A percentile compares a stretch with the other conserved stretches of the same genome.
Evolutionary conservation across 257 asterid genomes (phyloP).

Genomic region (Echites panduratus): DNA sequence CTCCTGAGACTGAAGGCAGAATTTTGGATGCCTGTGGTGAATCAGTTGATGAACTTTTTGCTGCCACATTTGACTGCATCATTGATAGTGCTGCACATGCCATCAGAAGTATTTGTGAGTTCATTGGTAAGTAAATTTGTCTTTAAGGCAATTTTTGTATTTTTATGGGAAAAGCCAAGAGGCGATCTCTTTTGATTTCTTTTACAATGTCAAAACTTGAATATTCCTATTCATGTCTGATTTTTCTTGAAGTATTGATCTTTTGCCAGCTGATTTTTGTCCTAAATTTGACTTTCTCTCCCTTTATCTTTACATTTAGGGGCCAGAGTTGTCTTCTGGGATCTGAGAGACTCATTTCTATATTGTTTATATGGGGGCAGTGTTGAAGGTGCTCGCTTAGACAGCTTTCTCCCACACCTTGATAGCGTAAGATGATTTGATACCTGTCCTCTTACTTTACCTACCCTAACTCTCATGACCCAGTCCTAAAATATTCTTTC

Average conservation of each 20-base stretch:
- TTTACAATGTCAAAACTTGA: not conserved
- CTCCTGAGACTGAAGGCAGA: constrained; percentile 38
- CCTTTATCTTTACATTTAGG: constrained; percentile 37
- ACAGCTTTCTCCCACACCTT: constrained; percentile 63
- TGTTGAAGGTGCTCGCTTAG: constrained; percentile 77
- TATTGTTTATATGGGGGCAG: constrained; percentile 60
- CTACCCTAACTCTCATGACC: not conserved
- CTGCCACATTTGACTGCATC: constrained; percentile 90
- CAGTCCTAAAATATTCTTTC: not conserved
- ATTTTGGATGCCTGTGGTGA: constrained; percentile 40
- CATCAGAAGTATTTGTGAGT: constrained; percentile 55
- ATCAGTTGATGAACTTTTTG: constrained; percentile 86
- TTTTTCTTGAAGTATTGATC: not conserved
- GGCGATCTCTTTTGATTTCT: not conserved
- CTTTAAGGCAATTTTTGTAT: not conserved
- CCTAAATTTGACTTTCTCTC: not conserved
- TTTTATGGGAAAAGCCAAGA: not conserved
- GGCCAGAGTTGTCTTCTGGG: constrained; percentile 86
- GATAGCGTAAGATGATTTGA: constrained; percentile 56
- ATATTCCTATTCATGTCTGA: not conserved
- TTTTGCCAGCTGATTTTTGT: not conserved
- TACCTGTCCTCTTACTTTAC: constrained; percentile 7
- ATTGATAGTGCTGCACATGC: constrained; percentile 68
- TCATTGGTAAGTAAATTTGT: constrained; percentile 49
- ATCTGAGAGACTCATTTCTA: constrained; percentile 77